Evolutionary conservation across 2,329 filamentous ascomycete species (phyloP).

Genomic region (Microcera coccophila): DNA sequence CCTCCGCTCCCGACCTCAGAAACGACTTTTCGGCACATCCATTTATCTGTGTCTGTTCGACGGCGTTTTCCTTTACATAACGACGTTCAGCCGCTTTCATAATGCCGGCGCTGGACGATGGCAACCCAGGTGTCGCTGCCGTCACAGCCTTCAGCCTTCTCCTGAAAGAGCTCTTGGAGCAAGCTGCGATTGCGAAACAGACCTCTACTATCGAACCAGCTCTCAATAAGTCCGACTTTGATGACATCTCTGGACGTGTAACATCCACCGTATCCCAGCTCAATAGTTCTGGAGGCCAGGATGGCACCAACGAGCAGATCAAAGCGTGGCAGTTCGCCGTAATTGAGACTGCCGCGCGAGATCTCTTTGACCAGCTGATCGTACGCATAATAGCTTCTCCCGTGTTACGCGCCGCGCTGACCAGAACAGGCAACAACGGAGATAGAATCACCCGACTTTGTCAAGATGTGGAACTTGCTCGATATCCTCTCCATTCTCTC

Average conservation of each 20-base stretch:
- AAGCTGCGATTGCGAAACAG: slow-evolving; percentile 57
- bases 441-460: slow-evolving; percentile 75
- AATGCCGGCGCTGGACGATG: slow-evolving; percentile 49
- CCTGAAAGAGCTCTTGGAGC: slow-evolving; percentile 54
- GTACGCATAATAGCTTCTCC: slow-evolving; percentile 46
- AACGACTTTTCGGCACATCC: too few relatives aligned
- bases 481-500: slow-evolving; percentile 88
- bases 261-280: slow-evolving; percentile 31
- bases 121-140: slow-evolving; percentile 48
- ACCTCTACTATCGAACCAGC: slow-evolving; percentile 66
- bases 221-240: slow-evolving; percentile 65
- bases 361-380: slow-evolving; percentile 73
- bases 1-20: too few relatives aligned
- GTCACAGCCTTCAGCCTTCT: slow-evolving; percentile 52
- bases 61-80: slow-evolving; percentile 5
- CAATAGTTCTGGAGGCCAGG: slow-evolving; percentile 25
- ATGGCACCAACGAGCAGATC: slow-evolving; percentile 36
- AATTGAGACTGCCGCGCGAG: slow-evolving; percentile 79
- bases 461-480: slow-evolving; percentile 86
- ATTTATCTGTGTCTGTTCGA: too few relatives aligned
- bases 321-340: slow-evolving; percentile 59
- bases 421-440: slow-evolving; percentile 60
- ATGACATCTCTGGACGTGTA: slow-evolving; percentile 45
- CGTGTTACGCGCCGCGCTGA: slow-evolving; percentile 28
- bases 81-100: slow-evolving; percentile 18